Evolutionary conservation across 1,284 basidiomycete genomes (phyloP).

Genomic region (Malassezia slooffiae): DNA sequence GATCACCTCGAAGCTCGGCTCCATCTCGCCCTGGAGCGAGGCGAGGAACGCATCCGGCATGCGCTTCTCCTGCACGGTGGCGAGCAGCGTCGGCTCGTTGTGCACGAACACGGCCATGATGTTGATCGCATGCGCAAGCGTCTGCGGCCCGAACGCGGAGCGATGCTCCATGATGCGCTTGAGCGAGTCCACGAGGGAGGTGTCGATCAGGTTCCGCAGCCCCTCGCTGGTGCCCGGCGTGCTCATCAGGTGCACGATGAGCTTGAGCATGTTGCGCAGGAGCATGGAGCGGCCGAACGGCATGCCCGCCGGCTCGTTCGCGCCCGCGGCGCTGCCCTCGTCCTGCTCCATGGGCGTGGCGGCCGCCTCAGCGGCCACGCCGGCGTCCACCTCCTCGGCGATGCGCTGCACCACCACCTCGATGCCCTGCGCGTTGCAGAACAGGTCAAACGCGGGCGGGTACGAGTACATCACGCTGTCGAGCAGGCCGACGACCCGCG

Average conservation of each 20-base stretch:
- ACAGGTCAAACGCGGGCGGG: slow-evolving; percentile 74
- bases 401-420: slow-evolving; percentile 74
- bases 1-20: slow-evolving; percentile 61
- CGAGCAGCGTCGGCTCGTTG: slow-evolving; percentile 91
- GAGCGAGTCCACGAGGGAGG: slow-evolving; percentile 70
- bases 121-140: slow-evolving; percentile 71
- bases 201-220: slow-evolving; percentile 84
- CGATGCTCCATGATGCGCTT: slow-evolving; percentile 78
- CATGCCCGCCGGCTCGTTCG: slow-evolving; percentile 1
- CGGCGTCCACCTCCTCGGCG: slow-evolving; percentile 49
- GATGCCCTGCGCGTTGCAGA: slow-evolving; percentile 73
- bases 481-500: slow-evolving; percentile 67
- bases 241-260: slow-evolving; percentile 90
- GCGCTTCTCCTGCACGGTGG: slow-evolving; percentile 80
- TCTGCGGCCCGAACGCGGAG: slow-evolving; percentile 70
- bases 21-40: slow-evolving; percentile 70
- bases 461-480: slow-evolving; percentile 86
- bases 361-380: slow-evolving; percentile 20
- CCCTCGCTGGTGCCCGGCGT: slow-evolving; percentile 80
- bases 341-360: slow-evolving; percentile 22
- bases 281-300: slow-evolving; percentile 49
- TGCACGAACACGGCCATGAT: slow-evolving; percentile 97
- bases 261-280: slow-evolving; percentile 81
- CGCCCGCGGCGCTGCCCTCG: no score
- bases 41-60: slow-evolving; percentile 82